Evolutionary conservation across 257 asterid species (phyloP).

Genomic region (Plantago major): DNA sequence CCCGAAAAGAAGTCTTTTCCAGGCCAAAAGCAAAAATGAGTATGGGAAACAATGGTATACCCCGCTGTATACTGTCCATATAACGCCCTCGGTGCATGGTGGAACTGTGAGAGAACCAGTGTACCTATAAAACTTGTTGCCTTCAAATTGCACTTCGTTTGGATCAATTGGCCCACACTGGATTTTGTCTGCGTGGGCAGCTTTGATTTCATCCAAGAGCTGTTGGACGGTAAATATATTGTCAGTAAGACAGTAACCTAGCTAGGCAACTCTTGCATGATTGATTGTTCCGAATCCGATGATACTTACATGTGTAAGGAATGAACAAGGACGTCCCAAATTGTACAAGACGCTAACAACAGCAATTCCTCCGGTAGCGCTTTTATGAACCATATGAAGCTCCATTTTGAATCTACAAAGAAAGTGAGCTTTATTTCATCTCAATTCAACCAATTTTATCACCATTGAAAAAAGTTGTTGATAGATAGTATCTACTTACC

Average conservation of each 20-base stretch:
- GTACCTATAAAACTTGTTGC: conserved; percentile 58
- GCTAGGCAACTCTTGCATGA: conserved; percentile 15
- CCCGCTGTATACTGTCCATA: conserved; percentile 62
- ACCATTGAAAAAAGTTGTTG: no score
- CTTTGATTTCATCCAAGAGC: conserved; percentile 31
- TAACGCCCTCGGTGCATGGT: conserved; percentile 78
- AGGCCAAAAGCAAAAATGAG: not conserved
- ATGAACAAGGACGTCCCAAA: conserved; percentile 51
- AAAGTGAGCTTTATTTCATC: not conserved
- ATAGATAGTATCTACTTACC: conserved; percentile 38
- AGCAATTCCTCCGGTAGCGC: conserved; percentile 28
- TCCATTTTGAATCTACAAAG: conserved; percentile 49
- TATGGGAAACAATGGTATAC: conserved; percentile 20
- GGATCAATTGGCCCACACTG: conserved; percentile 23
- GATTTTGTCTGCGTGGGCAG: conserved; percentile 27
- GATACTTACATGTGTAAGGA: conserved; percentile 37
- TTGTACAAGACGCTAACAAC: conserved; percentile 60
- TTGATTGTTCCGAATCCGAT: no score
- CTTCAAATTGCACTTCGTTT: conserved; percentile 40
- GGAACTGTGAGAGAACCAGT: conserved; percentile 80
- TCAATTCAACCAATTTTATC: no score
- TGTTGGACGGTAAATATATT: conserved; percentile 12
- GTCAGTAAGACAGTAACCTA: no score
- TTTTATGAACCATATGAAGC: conserved; percentile 62
- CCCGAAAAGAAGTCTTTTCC: no score